Conservation (phyloP, 1,284 basidiomycete genomes). For the Phaffia rhodozyma region DNA sequence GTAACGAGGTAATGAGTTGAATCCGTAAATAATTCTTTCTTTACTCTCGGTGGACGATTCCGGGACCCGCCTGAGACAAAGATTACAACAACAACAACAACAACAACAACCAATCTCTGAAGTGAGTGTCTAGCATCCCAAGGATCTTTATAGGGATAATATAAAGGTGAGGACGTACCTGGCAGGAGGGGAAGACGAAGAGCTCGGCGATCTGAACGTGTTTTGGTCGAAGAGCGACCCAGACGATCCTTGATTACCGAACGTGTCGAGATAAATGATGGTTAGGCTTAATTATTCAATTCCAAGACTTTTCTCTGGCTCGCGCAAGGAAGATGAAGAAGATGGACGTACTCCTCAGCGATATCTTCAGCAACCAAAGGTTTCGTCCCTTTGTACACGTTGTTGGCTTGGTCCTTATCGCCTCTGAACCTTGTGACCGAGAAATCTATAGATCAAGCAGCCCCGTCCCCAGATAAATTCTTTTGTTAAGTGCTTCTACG, state of each 20-base stretch:
- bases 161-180: constrained; percentile 10
- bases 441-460: constrained; percentile 48
- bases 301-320: constrained; percentile 18
- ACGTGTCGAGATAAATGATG: constrained; percentile 33
- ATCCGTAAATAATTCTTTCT: no score
- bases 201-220: constrained; percentile 77
- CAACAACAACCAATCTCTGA: no score
- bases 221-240: constrained; percentile 74
- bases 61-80: no score
- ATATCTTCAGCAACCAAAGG: constrained; percentile 47
- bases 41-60: no score
- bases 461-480: no score
- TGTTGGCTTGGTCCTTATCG: constrained; percentile 62
- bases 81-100: no score
- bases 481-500: constrained; percentile 19
- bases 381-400: constrained; percentile 76
- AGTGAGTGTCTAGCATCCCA: no score
- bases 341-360: not conserved
- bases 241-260: constrained; percentile 96
- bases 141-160: no score
- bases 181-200: constrained; percentile 32
- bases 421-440: constrained; percentile 78
- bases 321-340: constrained; percentile 9
- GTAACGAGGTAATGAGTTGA: no score
- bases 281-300: constrained; percentile 21